Evolutionary conservation across 2,329 filamentous ascomycete species (phyloP), one percentile per base, ranked within the genome.

Genomic region (Hypocreales sp.): DNA sequence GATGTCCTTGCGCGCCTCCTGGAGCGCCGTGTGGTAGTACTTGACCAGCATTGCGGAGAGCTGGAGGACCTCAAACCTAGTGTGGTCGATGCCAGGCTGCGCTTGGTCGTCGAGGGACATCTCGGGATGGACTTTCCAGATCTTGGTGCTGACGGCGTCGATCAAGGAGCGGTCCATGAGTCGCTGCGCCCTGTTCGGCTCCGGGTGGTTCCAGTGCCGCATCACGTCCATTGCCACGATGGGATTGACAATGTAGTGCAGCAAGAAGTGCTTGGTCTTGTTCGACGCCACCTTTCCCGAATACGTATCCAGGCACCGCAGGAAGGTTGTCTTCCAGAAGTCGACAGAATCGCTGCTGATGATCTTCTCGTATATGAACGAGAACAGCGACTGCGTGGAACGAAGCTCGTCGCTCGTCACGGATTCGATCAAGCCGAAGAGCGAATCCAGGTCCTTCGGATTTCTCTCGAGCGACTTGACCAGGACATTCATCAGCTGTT

Each of bases 221-320:
- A 90, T 87, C 21, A 93, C 77, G 52, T 98, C 90, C 79, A 87
- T 93, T 4, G 87, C 86, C 30, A 99, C 71, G 21, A 95, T 92
- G 0, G 90, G 92, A 43, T 95, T 98, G 37, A 94, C 81, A 18
- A 98, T 67, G 48, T 93, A 76, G 47, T 83, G 83, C 46, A 98
- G 74, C 20, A 92, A 61, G 49, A 93, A 99, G 28, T 84, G 79
- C 52, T 98, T 98, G 24, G 82, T 81, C 57, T 79, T 86, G 51
- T 94, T 90, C 1, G 79, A 74, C 9, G 77, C 80, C 24, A 63
- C 70, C 44, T 78, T 82, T 26, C 75, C 71, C 6, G 80, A 76
- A 48, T 94, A 98, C 1, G 84, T 62, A 31, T 95, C 86, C 25
- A 98, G 68, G 44, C 84, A 92, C 29, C 81, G 78, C 42, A 87